Conservation (phyloP, 116 monocot genomes). For the Cymodocea nodosa region DNA sequence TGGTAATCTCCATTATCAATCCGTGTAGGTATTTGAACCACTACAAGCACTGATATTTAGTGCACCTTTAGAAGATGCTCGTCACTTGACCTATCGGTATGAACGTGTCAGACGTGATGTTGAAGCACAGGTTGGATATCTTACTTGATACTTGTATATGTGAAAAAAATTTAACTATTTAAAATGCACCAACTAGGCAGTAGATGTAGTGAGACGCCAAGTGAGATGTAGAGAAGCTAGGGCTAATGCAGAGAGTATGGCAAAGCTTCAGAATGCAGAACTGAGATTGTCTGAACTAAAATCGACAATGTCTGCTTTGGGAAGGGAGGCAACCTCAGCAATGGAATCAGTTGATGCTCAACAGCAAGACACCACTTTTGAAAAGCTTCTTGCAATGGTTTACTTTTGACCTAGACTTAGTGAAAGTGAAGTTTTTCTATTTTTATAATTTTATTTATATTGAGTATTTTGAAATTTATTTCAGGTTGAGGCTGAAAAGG, state of each 20-base stretch:
- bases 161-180: background rate
- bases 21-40: slow-evolving; percentile 64
- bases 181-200: slow-evolving; percentile 32
- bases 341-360: slow-evolving; percentile 78
- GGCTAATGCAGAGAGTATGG: slow-evolving; percentile 32
- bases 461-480: background rate
- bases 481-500: slow-evolving; percentile 89
- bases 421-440: background rate
- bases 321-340: slow-evolving; percentile 79
- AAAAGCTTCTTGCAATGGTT: slow-evolving; percentile 75
- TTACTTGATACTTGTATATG: background rate
- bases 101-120: slow-evolving; percentile 66
- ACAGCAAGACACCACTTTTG: slow-evolving; percentile 69
- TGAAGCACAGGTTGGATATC: slow-evolving; percentile 57
- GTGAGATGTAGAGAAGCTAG: slow-evolving; percentile 52
- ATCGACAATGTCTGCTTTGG: slow-evolving; percentile 50
- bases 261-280: slow-evolving; percentile 75
- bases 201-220: slow-evolving; percentile 68
- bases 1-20: background rate
- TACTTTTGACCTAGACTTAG: background rate
- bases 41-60: slow-evolving; percentile 59
- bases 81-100: slow-evolving; percentile 73
- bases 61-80: slow-evolving; percentile 98
- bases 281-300: slow-evolving; percentile 64
- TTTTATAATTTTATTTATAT: background rate